These are phyloP conservation scores for Elsinoe fawcettii DNA, from an alignment of 2,329 filamentous ascomycete genomes.

Conservation along the genomic window DNA sequence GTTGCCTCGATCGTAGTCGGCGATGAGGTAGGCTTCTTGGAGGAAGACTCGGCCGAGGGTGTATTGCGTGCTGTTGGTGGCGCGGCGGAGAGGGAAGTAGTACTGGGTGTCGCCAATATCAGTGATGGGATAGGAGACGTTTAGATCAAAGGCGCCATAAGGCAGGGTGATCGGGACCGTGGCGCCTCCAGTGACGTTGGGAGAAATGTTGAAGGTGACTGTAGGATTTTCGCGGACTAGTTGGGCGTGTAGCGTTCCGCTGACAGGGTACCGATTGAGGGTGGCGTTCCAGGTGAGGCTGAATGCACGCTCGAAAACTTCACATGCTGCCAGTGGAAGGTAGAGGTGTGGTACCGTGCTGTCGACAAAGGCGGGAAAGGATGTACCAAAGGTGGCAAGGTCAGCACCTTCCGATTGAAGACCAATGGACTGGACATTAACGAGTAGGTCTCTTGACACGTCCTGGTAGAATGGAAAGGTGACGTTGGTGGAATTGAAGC, in stretches of 20 bases:
- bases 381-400: background rate
- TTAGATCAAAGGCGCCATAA: slow-evolving; percentile 31
- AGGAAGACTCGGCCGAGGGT: slow-evolving; percentile 32
- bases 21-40: slow-evolving; percentile 34
- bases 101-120: slow-evolving; percentile 21
- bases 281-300: slow-evolving; percentile 27
- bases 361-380: slow-evolving; percentile 48
- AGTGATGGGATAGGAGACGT: slow-evolving; percentile 25
- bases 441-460: slow-evolving; percentile 28
- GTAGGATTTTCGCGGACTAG: slow-evolving; percentile 24
- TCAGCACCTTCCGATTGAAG: slow-evolving; percentile 22
- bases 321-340: slow-evolving; percentile 44
- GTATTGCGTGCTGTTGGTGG: slow-evolving; percentile 29
- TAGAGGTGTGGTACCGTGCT: slow-evolving; percentile 58
- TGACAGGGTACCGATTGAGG: slow-evolving; percentile 29
- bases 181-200: slow-evolving; percentile 19
- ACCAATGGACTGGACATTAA: slow-evolving; percentile 27
- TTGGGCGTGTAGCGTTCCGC: slow-evolving; percentile 25
- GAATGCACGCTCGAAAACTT: slow-evolving; percentile 31
- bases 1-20: slow-evolving; percentile 31
- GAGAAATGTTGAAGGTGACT: slow-evolving; percentile 30
- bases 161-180: slow-evolving; percentile 31
- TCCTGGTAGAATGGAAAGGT: slow-evolving; percentile 27
- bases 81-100: slow-evolving; percentile 32
- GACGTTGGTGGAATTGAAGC: slow-evolving; percentile 29